phyloP scores from a whole-genome alignment of 129 eudicot genomes.

The carrot (Daucus carota) region DNA sequence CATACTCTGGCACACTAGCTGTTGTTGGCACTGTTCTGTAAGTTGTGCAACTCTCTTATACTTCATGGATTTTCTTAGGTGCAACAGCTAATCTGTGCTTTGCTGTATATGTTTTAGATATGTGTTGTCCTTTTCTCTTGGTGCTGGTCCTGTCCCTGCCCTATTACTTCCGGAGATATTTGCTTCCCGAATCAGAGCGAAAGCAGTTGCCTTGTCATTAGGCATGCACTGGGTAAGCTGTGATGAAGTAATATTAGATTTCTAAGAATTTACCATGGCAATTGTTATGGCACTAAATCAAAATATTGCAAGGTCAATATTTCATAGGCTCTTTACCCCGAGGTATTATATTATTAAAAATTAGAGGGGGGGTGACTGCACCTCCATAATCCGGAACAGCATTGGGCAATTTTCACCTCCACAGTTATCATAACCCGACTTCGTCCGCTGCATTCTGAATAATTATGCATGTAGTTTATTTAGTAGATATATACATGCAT shows the following conservation, averaged over 20 bases:
- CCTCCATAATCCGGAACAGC: background rate
- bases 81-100: background rate
- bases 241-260: background rate
- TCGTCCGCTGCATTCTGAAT: background rate
- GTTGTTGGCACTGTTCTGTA: constrained; percentile 89
- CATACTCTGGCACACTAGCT: constrained; percentile 84
- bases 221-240: constrained; percentile 94
- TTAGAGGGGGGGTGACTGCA: background rate
- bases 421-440: background rate
- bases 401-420: background rate
- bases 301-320: background rate
- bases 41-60: constrained; percentile 20
- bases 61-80: background rate
- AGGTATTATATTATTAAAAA: background rate
- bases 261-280: background rate
- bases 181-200: constrained; percentile 93
- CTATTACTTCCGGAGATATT: constrained; percentile 93
- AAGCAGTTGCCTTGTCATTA: constrained; percentile 89
- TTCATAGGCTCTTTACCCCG: background rate
- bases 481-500: background rate
- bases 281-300: background rate
- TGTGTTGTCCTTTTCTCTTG: constrained; percentile 86
- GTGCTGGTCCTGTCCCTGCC: constrained; percentile 99
- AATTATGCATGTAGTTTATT: background rate
- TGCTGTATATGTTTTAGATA: constrained; percentile 39